These are phyloP conservation scores for Dicorynia guianensis DNA, from an alignment of 306 rosid species.

Conservation along the genomic window DNA sequence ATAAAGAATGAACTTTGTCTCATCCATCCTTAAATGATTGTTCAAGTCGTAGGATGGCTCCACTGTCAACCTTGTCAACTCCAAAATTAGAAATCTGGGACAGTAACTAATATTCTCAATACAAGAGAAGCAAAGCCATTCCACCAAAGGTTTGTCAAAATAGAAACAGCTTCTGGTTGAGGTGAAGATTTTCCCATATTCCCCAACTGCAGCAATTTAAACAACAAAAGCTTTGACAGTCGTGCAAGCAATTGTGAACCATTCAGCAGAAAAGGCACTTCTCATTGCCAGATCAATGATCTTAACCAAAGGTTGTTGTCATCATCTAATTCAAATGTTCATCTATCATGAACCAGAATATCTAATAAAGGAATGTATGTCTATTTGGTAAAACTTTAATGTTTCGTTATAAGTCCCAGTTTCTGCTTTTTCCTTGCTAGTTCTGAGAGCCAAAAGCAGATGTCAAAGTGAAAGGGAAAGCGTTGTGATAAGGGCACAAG, in stretches of 20 bases:
- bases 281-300: neutral
- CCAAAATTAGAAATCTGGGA: neutral
- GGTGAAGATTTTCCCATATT: neutral
- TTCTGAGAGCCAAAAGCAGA: neutral
- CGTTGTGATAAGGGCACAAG: conserved; percentile 10
- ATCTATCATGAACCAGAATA: conserved; percentile 20
- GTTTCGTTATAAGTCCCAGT: neutral
- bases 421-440: neutral
- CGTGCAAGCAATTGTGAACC: conserved; percentile 26
- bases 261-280: neutral
- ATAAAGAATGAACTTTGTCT: too few species aligned
- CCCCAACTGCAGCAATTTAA: neutral
- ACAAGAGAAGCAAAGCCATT: conserved; percentile 11
- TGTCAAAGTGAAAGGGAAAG: neutral
- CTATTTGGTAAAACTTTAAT: neutral
- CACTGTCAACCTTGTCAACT: neutral
- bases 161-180: neutral
- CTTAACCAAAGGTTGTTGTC: neutral
- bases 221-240: neutral
- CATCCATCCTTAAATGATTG: neutral
- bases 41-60: neutral
- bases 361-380: neutral
- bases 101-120: neutral
- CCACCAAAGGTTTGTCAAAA: conserved; percentile 7
- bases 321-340: neutral